A percentile compares a stretch with the other conserved stretches of the same genome.
phyloP scores from a whole-genome alignment of 805 yeast genomes.

The baker's yeast (Saccharomyces cerevisiae) region DNA sequence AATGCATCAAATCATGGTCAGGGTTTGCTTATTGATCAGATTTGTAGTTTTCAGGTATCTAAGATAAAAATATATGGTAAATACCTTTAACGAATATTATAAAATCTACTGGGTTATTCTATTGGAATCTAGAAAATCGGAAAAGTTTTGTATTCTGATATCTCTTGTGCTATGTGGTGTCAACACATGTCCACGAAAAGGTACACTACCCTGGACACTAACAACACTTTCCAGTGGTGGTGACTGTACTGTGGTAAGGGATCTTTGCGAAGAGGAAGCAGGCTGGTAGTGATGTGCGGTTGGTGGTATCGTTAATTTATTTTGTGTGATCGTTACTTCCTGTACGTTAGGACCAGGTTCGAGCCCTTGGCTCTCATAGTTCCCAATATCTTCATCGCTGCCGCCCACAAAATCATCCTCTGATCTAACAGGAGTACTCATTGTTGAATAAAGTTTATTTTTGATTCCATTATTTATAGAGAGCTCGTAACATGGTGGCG shows the following conservation, averaged over 20 bases:
- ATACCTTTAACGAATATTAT: not conserved
- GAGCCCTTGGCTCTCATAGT: not conserved
- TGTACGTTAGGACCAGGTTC: not conserved
- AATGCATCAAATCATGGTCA: not conserved
- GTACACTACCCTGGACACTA: conserved; percentile 28
- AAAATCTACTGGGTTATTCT: conserved; percentile 25
- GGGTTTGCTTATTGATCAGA: not conserved
- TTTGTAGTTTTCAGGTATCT: not conserved
- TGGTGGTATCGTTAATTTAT: conserved; percentile 2
- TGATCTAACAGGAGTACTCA: not conserved
- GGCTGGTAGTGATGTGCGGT: conserved; percentile 4
- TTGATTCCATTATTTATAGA: conserved; percentile 1
- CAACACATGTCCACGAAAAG: conserved; percentile 17
- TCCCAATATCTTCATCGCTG: not conserved
- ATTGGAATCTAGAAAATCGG: conserved; percentile 26
- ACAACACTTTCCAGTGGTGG: conserved; percentile 22
- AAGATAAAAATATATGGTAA: not conserved
- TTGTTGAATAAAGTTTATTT: not conserved
- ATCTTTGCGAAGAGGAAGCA: not conserved
- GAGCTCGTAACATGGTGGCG: conserved; percentile 74
- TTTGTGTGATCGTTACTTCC: not conserved
- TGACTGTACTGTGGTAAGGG: conserved; percentile 13
- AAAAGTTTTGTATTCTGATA: conserved; percentile 15
- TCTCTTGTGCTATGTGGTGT: conserved; percentile 30
- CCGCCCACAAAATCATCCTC: not conserved